Base-by-base conservation (phyloP, 805 yeast genomes). In the Myxozyma kluyveri region DNA sequence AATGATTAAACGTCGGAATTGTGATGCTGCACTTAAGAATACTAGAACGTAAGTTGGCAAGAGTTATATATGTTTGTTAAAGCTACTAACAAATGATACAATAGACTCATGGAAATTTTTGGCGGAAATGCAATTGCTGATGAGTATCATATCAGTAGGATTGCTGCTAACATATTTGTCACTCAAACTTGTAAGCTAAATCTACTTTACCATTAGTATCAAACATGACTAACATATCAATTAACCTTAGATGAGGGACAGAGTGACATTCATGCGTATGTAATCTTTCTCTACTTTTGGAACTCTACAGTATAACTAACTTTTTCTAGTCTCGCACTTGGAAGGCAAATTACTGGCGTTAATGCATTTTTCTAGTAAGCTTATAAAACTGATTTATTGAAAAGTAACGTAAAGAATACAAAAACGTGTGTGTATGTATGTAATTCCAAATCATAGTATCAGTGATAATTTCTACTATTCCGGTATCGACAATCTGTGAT, bases 71-170 rank as follows among this genome's bases (percentile, higher is more conserved):
- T 44, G n/a, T 6, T 18, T 23, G 14, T 6, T 14, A 5, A 6
- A 7, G 47, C 27, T 12, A 43, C 3, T 22, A 3, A 29, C 9
- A 23, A 3, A 18, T 3, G 12, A 12, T 17, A 35, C 39, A 36
- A 2, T 43, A 54, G 60, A 18, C 61, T 72, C 36, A 71, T 71
- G 76, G 76, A 73, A 56, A 65, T 72, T 18, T 72, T 72, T 53
- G 76, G 76, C 5, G 76, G 76, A n/a, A 73, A 72, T 44, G 76
- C 70, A 17, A 63, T 72, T n/a, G 63, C 71, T 43, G 76, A 72
- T 49, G 76, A 73, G 64, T 72, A 73, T 52, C 73, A 69, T 45
- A 72, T 72, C 50, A 72, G 72, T 24, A 61, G 76, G 45, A 70
- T 73, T 46, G 73, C 74, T 22, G 72, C 69, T 41, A 72, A 72